Evolutionary conservation across 331 rosid genomes (phyloP).

Genomic region (Stylosanthes scabra): DNA sequence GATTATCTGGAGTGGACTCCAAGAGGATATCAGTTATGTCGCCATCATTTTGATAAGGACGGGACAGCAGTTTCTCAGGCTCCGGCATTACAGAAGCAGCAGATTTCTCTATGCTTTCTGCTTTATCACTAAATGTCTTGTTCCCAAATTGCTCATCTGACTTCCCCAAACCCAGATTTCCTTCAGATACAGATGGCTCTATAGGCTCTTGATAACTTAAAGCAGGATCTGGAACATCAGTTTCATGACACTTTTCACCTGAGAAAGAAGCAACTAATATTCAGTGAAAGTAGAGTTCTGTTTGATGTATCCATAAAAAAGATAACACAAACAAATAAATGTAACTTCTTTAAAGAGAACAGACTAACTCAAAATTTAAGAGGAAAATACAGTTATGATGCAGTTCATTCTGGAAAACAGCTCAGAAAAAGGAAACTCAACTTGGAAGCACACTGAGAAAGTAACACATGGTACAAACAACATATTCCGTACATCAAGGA

Average conservation of each 20-base stretch:
- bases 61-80: constrained; percentile 84
- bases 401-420: not conserved
- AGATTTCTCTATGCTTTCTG: constrained; percentile 51
- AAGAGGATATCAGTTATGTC: constrained; percentile 59
- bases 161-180: constrained; percentile 49
- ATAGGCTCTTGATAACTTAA: constrained; percentile 40
- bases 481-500: not conserved
- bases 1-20: constrained; percentile 70
- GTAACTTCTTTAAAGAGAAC: constrained; percentile 5
- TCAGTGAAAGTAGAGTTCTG: constrained; percentile 16
- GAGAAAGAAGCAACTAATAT: constrained; percentile 36
- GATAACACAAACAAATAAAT: not conserved
- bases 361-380: constrained; percentile 1
- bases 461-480: not conserved
- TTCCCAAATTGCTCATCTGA: constrained; percentile 49
- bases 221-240: constrained; percentile 39
- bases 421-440: constrained; percentile 15
- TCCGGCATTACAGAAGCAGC: constrained; percentile 64
- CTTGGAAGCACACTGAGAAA: not conserved
- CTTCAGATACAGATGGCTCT: constrained; percentile 49
- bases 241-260: constrained; percentile 51
- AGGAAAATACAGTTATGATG: not conserved
- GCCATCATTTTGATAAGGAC: constrained; percentile 48
- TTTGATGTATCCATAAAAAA: constrained; percentile 25
- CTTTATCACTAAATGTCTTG: constrained; percentile 43